Evolutionary conservation across 2,329 filamentous ascomycete genomes (phyloP), one percentile per base, ranked within the genome.

Genomic region (Verticillium longisporum): DNA sequence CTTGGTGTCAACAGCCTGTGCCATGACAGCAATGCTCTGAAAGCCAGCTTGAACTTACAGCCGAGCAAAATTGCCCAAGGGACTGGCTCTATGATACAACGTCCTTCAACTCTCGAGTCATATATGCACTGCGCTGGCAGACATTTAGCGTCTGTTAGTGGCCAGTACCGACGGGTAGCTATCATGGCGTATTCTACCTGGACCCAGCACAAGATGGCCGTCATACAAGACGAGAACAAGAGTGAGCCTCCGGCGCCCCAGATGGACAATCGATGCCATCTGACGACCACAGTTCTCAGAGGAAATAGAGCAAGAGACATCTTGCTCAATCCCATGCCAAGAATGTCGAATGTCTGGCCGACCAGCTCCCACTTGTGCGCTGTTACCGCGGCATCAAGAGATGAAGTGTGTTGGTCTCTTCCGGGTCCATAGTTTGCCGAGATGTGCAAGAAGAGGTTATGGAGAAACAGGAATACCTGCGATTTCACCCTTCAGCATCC

Each of bases 271-370:
- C 68, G 71, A 63, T 77, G 74, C 72, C 71, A 74, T 11, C 32
- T 60, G 10, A 65, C 63, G 3, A 68, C 68, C 11, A 77, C 73
- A 15, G 78, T 66, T 0, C 75, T 71, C 2, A 77, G 64, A 9
- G 78, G 60, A 58, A 78, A 78, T 9, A 76, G 68, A 0, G 73
- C 75, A 0, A 78, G 65, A 0, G 75, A 76, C 57, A 67, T 63
- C 38, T 78, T 78, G 0, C 75, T 73, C 6, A 73, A 65, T 5
- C 72, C 72, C 69, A 76, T 78, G 13, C 74, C 75, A 1, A 75
- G 56, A 5, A 78, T 66, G 1, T 72, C 72, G 36, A 78, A 76
- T 0, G 70, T 70, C 58, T 75, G 73, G 5, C 72, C 72, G 7
- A 74, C 69, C 6, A 65, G 64, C 60, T 74, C 70, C 64, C 68